phyloP scores from a whole-genome alignment of 305 asterid species.

The Rubia occidens region DNA sequence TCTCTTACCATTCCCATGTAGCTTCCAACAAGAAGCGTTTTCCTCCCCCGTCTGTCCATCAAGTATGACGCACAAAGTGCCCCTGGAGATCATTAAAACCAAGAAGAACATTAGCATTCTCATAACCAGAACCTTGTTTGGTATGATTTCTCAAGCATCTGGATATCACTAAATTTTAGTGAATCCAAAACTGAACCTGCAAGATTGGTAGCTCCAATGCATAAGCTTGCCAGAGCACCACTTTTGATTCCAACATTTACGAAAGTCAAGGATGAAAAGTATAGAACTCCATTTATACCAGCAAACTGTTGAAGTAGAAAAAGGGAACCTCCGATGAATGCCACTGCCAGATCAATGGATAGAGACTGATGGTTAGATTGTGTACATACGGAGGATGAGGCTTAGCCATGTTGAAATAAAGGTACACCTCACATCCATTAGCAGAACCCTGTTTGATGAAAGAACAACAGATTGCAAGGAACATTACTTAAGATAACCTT shows the following conservation, averaged over 20 bases:
- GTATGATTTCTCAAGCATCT: neutral
- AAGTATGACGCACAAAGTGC: conserved; percentile 66
- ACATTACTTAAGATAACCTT: neutral
- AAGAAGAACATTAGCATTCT: conserved; percentile 12
- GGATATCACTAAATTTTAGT: neutral
- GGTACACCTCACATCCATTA: neutral
- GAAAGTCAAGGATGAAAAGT: conserved; percentile 79
- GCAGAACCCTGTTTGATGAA: neutral
- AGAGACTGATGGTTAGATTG: conserved; percentile 4
- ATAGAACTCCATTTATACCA: conserved; percentile 82
- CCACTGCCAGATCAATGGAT: conserved; percentile 46
- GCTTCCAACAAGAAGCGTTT: conserved; percentile 66
- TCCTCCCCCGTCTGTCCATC: conserved; percentile 77
- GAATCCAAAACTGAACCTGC: conserved; percentile 39
- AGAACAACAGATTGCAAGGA: neutral
- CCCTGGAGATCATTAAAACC: conserved; percentile 35
- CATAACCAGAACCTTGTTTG: neutral
- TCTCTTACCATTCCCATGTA: conserved; percentile 72
- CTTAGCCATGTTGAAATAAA: neutral
- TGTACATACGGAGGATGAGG: neutral
- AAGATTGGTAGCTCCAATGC: conserved; percentile 59
- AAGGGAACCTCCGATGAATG: conserved; percentile 69
- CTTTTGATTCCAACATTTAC: conserved; percentile 67
- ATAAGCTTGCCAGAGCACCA: conserved; percentile 62
- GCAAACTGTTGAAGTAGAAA: conserved; percentile 77